A percentile compares a stretch with the other conserved stretches of the same genome.
Conservation (phyloP, 331 rosid genomes). For the Spiraea crenata region DNA sequence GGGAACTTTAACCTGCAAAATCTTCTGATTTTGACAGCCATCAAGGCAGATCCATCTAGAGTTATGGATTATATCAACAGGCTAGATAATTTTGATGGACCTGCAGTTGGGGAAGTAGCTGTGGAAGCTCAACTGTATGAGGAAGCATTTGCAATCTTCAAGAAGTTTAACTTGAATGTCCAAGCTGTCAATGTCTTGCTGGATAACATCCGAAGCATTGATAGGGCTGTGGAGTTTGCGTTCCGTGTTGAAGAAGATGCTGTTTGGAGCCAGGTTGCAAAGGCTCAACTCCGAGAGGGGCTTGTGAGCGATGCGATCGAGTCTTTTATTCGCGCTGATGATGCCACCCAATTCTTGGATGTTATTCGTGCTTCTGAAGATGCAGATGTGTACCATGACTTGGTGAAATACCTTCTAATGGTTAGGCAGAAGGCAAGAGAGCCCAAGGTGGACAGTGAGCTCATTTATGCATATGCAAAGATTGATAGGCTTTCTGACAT, state of each 20-base stretch:
- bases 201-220: slow-evolving; percentile 84
- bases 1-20: slow-evolving; percentile 97
- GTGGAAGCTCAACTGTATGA: slow-evolving; percentile 91
- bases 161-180: slow-evolving; percentile 96
- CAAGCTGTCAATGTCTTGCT: slow-evolving; percentile 94
- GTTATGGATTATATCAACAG: slow-evolving; percentile 97
- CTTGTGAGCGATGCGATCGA: slow-evolving; percentile 96
- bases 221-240: slow-evolving; percentile 95
- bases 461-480: slow-evolving; percentile 97
- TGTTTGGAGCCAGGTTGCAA: slow-evolving; percentile 99
- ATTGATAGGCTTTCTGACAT: slow-evolving; percentile 93
- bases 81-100: slow-evolving; percentile 96
- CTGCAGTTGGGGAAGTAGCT: slow-evolving; percentile 97
- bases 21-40: slow-evolving; percentile 92
- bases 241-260: slow-evolving; percentile 99
- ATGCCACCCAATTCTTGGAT: slow-evolving; percentile 89
- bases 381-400: slow-evolving; percentile 78
- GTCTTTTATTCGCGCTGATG: slow-evolving; percentile 96
- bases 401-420: slow-evolving; percentile 95
- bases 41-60: slow-evolving; percentile 96
- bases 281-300: slow-evolving; percentile 97
- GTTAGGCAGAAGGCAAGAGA: slow-evolving; percentile 92
- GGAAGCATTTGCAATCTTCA: slow-evolving; percentile 93
- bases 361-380: slow-evolving; percentile 87
- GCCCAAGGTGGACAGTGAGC: slow-evolving; percentile 98